These are phyloP conservation scores for Fusarium kyushuense DNA, from an alignment of 2,329 filamentous ascomycete genomes.

Conservation along the genomic window DNA sequence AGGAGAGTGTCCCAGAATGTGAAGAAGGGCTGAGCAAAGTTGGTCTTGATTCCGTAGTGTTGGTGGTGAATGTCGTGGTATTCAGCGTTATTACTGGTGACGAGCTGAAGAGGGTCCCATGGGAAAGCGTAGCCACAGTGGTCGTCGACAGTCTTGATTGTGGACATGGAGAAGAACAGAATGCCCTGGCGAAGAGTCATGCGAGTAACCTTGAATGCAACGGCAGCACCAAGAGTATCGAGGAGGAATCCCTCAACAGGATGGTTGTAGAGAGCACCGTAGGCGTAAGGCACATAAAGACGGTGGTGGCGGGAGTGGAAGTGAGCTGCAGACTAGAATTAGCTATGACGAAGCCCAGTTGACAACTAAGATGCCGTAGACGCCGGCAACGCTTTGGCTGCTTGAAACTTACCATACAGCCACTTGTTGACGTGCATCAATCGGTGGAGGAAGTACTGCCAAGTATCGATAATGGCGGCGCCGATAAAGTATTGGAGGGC, in stretches of 20 bases:
- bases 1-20: slow-evolving; percentile 92
- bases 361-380: not conserved
- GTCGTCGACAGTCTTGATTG: slow-evolving; percentile 96
- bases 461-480: slow-evolving; percentile 86
- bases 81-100: slow-evolving; percentile 93
- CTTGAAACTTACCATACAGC: slow-evolving; percentile 82
- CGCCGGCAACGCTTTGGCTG: not conserved
- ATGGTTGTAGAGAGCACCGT: slow-evolving; percentile 96
- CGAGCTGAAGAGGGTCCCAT: slow-evolving; percentile 91
- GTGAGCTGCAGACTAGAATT: slow-evolving; percentile 65
- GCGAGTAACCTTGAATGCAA: slow-evolving; percentile 83
- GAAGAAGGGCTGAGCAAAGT: slow-evolving; percentile 92
- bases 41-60: slow-evolving; percentile 98
- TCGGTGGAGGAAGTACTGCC: slow-evolving; percentile 98
- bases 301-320: slow-evolving; percentile 97
- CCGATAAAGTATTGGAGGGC: slow-evolving; percentile 80
- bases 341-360: not conserved
- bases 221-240: slow-evolving; percentile 87
- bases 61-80: slow-evolving; percentile 99
- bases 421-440: slow-evolving; percentile 98
- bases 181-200: slow-evolving; percentile 91
- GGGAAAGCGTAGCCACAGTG: slow-evolving; percentile 97
- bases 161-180: slow-evolving; percentile 88
- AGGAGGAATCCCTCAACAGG: slow-evolving; percentile 93
- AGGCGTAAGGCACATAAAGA: slow-evolving; percentile 97